Evolutionary conservation across 2,329 filamentous ascomycete genomes (phyloP).

Genomic region (Amylocarpus encephaloides): DNA sequence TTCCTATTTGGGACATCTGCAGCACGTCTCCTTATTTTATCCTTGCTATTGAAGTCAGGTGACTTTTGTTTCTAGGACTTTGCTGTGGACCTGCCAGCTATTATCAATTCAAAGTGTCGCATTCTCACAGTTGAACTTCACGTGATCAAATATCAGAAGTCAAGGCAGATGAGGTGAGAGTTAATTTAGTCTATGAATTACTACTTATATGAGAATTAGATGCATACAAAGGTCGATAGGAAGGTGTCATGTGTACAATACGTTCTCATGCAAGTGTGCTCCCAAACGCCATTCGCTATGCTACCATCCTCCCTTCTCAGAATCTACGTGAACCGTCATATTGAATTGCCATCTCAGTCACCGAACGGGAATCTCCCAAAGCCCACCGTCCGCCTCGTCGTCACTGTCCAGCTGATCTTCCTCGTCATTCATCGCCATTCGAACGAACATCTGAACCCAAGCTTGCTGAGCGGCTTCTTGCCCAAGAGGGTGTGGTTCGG

Average conservation of each 20-base stretch:
- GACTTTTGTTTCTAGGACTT: no score
- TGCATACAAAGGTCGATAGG: background rate
- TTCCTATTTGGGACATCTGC: no score
- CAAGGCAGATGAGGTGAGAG: no score
- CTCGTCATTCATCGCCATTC: constrained; percentile 32
- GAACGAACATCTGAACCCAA: constrained; percentile 32
- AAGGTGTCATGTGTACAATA: background rate
- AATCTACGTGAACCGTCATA: background rate
- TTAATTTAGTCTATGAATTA: no score
- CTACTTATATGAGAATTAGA: background rate
- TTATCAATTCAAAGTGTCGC: no score
- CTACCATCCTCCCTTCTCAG: background rate
- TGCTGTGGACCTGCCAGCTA: no score
- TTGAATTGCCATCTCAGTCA: constrained; percentile 3
- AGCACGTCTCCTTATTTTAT: no score
- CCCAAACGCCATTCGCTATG: constrained; percentile 2
- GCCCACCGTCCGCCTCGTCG: constrained; percentile 39
- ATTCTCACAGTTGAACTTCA: no score
- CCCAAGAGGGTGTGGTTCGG: background rate
- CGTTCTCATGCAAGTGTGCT: background rate
- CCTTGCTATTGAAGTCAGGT: no score
- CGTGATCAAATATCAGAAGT: no score
- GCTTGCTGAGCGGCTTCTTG: constrained; percentile 24
- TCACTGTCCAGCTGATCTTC: constrained; percentile 31
- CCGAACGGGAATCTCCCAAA: constrained; percentile 37